Evolutionary conservation across 2,329 filamentous ascomycete species (phyloP).

Genomic region (Cercospora sp.): DNA sequence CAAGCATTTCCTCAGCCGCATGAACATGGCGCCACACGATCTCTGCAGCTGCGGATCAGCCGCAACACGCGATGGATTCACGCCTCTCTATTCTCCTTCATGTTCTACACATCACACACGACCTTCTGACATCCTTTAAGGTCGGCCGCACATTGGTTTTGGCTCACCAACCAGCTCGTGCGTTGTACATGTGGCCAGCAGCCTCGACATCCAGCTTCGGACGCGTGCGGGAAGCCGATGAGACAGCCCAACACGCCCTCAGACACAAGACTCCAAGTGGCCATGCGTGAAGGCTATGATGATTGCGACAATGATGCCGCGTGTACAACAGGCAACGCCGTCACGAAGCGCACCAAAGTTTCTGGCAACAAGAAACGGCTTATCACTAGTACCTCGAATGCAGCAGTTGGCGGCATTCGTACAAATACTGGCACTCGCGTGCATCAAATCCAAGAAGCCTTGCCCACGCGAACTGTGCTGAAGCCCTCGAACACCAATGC

Average conservation of each 20-base stretch:
- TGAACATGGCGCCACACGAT: not conserved
- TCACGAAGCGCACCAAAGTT: not conserved
- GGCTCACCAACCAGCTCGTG: not conserved
- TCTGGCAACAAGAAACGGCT: conserved; percentile 8
- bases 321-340: not conserved
- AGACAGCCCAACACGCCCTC: not conserved
- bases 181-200: not conserved
- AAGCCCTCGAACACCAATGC: not conserved
- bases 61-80: not conserved
- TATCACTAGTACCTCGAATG: conserved; percentile 5
- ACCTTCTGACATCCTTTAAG: not conserved
- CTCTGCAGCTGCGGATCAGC: not conserved
- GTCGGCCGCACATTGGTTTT: not conserved
- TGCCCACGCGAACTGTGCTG: not conserved
- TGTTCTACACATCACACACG: not conserved
- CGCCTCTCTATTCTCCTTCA: not conserved
- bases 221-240: not conserved
- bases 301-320: not conserved
- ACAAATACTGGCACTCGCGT: not conserved
- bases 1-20: not conserved
- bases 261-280: not conserved
- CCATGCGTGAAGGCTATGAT: conserved; percentile 1
- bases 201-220: not conserved
- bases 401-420: not conserved
- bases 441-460: not conserved